These are phyloP conservation scores for Cystobasidium ongulense DNA, from an alignment of 768 basidiomycete species.

Conservation along the genomic window DNA sequence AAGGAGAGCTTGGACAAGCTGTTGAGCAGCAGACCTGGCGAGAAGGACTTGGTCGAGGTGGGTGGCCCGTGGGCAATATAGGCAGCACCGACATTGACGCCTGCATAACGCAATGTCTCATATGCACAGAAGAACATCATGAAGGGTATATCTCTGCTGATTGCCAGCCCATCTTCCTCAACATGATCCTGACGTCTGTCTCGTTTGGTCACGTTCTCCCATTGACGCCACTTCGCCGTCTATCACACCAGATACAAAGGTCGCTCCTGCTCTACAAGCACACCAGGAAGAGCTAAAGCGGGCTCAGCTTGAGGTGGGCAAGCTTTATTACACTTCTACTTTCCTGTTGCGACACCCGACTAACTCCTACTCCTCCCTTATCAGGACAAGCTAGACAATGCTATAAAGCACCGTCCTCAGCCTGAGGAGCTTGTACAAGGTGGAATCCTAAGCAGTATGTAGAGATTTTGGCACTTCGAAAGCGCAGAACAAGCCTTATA, in stretches of 20 bases:
- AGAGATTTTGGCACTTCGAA: background rate
- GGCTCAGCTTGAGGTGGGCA: constrained; percentile 1
- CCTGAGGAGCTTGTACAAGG: constrained; percentile 11
- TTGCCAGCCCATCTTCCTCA: background rate
- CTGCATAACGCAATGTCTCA: background rate
- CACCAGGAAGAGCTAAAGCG: constrained; percentile 7
- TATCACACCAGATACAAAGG: background rate
- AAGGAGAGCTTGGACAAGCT: constrained; percentile 2
- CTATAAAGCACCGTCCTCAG: constrained; percentile 10
- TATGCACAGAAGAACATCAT: constrained; percentile 6
- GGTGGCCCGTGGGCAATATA: too few species aligned
- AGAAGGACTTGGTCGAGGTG: constrained; percentile 18
- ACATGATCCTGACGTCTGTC: background rate
- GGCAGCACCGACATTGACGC: too few species aligned
- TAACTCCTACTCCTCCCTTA: background rate
- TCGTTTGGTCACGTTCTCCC: background rate
- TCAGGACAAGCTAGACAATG: constrained; percentile 25
- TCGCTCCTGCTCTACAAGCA: constrained; percentile 16
- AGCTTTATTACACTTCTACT: background rate
- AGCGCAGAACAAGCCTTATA: background rate
- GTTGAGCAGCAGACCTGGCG: background rate
- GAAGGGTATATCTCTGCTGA: background rate
- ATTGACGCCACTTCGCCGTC: background rate
- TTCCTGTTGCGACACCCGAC: background rate
- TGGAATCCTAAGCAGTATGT: constrained; percentile 4